A percentile compares a stretch with the other conserved stretches of the same genome.
Conservation (phyloP, 2,329 filamentous ascomycete genomes). For the Nannizziopsis barbatae region DNA sequence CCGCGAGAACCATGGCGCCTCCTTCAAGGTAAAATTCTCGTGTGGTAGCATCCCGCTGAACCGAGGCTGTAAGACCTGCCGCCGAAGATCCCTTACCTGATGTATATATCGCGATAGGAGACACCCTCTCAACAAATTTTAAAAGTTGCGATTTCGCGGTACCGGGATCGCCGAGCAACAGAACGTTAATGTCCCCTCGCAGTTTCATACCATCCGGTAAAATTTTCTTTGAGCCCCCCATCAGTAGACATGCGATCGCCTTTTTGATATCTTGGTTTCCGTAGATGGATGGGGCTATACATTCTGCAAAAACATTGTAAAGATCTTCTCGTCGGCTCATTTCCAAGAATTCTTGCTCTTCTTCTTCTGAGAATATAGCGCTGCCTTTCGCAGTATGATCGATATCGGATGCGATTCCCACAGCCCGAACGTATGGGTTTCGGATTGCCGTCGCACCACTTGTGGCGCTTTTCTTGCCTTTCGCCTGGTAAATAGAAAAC, state of each 20-base stretch:
- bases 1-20: constrained; percentile 94
- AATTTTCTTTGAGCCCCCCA: constrained; percentile 96
- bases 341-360: constrained; percentile 91
- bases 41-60: constrained; percentile 82
- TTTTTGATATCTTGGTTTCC: constrained; percentile 96
- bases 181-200: constrained; percentile 93
- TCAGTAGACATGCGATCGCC: constrained; percentile 80
- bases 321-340: constrained; percentile 82
- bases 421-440: constrained; percentile 85
- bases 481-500: constrained; percentile 95
- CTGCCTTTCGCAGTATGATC: constrained; percentile 81
- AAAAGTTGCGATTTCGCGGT: constrained; percentile 95
- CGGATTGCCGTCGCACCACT: constrained; percentile 81
- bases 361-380: constrained; percentile 78
- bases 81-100: constrained; percentile 97
- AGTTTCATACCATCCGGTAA: constrained; percentile 95
- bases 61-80: constrained; percentile 91
- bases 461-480: constrained; percentile 65
- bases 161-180: constrained; percentile 91
- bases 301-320: constrained; percentile 81
- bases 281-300: constrained; percentile 95
- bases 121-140: constrained; percentile 94
- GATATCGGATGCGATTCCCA: constrained; percentile 81
- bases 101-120: constrained; percentile 95
- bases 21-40: constrained; percentile 97